A percentile compares a stretch with the other conserved stretches of the same genome.
These are phyloP conservation scores for Hyphopichia burtonii DNA, from an alignment of 1,139 yeast species.

Conservation along the genomic window DNA sequence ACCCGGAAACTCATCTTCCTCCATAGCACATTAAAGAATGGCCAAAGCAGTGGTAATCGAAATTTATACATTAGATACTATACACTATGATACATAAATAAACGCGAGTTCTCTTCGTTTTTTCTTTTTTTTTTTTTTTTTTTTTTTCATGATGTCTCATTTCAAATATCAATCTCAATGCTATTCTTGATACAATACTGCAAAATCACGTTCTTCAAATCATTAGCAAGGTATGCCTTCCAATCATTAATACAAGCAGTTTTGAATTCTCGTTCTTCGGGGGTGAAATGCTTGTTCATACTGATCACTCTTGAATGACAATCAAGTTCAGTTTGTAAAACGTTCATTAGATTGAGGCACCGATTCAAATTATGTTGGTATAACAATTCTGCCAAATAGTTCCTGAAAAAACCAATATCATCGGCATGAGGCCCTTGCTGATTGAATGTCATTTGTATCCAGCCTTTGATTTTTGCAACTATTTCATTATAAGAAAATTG, in stretches of 20 bases:
- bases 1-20: constrained; percentile 5
- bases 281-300: not conserved
- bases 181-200: constrained; percentile 6
- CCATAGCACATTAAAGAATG: not conserved
- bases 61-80: not conserved
- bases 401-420: constrained; percentile 45
- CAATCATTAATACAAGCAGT: constrained; percentile 3
- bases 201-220: not conserved
- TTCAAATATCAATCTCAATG: not conserved
- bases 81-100: not conserved
- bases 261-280: not conserved
- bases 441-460: constrained; percentile 49
- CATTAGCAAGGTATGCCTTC: not conserved
- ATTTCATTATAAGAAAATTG: constrained; percentile 31
- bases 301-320: constrained; percentile 13
- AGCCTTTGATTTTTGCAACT: constrained; percentile 33
- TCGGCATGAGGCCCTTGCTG: constrained; percentile 58
- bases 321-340: constrained; percentile 14
- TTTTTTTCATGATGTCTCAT: not conserved
- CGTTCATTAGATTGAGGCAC: constrained; percentile 20
- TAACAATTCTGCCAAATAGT: constrained; percentile 22
- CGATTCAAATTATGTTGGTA: constrained; percentile 18
- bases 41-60: no score
- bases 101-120: not conserved
- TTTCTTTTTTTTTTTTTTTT: not conserved